A percentile compares a stretch with the other conserved stretches of the same genome.
Conservation (phyloP, 2,329 filamentous ascomycete genomes). For the Colletotrichum sp. region DNA sequence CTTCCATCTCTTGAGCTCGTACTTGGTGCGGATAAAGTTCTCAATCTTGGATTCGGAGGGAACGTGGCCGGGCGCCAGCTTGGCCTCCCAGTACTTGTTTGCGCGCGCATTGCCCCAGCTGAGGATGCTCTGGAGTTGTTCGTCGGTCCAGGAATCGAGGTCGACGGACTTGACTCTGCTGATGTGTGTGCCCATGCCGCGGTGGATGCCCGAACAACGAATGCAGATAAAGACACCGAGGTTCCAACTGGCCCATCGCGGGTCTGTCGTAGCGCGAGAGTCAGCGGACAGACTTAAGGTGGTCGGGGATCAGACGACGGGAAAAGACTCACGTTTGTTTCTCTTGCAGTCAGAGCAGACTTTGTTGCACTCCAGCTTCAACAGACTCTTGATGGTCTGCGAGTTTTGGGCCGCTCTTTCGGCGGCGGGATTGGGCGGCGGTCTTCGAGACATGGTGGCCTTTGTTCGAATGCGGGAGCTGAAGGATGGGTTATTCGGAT, state of each 20-base stretch:
- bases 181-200: conserved; percentile 98
- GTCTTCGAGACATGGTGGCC: conserved; percentile 75
- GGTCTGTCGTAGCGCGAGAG: conserved; percentile 62
- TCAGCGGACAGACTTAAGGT: neutral
- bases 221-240: conserved; percentile 97
- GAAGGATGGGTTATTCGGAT: neutral
- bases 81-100: conserved; percentile 99
- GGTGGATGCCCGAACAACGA: conserved; percentile 96
- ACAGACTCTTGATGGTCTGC: conserved; percentile 88
- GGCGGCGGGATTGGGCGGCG: conserved; percentile 76
- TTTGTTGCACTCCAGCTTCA: conserved; percentile 96
- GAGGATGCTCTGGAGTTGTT: conserved; percentile 91
- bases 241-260: conserved; percentile 99
- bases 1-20: conserved; percentile 98
- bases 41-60: conserved; percentile 98
- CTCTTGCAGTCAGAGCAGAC: conserved; percentile 97
- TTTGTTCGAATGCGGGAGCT: neutral
- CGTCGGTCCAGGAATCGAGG: conserved; percentile 97
- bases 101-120: conserved; percentile 96
- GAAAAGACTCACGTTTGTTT: conserved; percentile 82
- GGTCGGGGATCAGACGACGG: neutral
- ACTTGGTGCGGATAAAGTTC: conserved; percentile 99
- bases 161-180: conserved; percentile 98
- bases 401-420: conserved; percentile 93
- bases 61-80: conserved; percentile 87